Base-by-base conservation (phyloP, 2,329 filamentous ascomycete genomes). In the Nemania sp. region DNA sequence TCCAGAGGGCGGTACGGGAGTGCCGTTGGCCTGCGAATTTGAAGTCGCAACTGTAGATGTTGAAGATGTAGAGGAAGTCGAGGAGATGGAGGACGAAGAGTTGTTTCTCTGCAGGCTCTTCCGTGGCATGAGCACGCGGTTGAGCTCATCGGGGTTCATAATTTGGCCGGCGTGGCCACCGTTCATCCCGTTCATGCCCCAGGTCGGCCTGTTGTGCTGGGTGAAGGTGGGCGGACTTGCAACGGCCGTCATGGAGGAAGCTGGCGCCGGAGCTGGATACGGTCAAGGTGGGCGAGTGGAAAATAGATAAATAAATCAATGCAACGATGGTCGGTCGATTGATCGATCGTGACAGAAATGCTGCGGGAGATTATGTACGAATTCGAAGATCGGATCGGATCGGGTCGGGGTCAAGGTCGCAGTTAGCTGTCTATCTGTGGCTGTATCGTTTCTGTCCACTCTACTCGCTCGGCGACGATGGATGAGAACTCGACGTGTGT, bases 91-190 rank as follows among this genome's bases (percentile, higher is more conserved):
- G 3, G 94, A 97, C 66, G 93, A 96, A 41, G 95, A 98, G 84
- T 93, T 97, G 77, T 91, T 91, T 79, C 95, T 90, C 80, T 95
- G 93, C 69, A 93, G 86, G 78, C 87, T 90, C 83, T 97, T 98
- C 75, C 94, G 93, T 77, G 93, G 92, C 87, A 93, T 91, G 80
- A 97, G 93, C 88, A 97, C 94, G 80, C 92, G 91, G 82, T 92
- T 89, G 73, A 91, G 89, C 81, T 97, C 93, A 83, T 97, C 93
- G 79, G 90, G 83, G 82, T 92, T 93, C 89, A 93, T 92, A 65
- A 80, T 75, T 76, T 84, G 82, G 68, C 79, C 79, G 63, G 67
- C 63, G 71, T 76, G 76, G 61, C 73, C 73, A 67, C 77, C 76
- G 74, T 85, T 73, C 66, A 73, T 72, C 43, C 70, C 84, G 81